phyloP scores from a whole-genome alignment of 1,284 basidiomycete genomes.

The Salmacisia buchloeana region DNA sequence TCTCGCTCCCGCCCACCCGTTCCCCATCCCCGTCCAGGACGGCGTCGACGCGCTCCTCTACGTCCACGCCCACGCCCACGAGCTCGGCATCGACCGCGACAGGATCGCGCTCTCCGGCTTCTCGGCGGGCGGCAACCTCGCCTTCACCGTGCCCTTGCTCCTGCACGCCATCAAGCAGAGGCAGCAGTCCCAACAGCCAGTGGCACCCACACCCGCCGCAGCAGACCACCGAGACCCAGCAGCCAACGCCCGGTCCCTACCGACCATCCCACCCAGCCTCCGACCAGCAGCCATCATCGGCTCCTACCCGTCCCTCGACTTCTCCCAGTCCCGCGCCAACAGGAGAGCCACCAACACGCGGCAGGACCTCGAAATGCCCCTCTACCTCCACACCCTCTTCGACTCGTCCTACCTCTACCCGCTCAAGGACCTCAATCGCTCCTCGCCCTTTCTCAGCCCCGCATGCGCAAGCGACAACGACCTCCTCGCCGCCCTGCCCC shows the following conservation, averaged over 20 bases:
- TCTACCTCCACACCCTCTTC: slow-evolving; percentile 30
- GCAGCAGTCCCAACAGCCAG: too few relatives aligned
- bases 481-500: neutral
- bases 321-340: slow-evolving; percentile 22
- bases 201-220: too few relatives aligned
- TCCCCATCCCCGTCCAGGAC: slow-evolving; percentile 14
- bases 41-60: slow-evolving; percentile 14
- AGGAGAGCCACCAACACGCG: slow-evolving; percentile 17
- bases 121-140: slow-evolving; percentile 36
- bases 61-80: slow-evolving; percentile 13
- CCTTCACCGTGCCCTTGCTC: slow-evolving; percentile 20
- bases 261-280: neutral
- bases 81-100: slow-evolving; percentile 23
- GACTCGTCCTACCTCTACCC: slow-evolving; percentile 37
- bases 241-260: neutral
- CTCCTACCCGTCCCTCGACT: slow-evolving; percentile 40
- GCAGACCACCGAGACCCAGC: neutral
- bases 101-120: slow-evolving; percentile 32
- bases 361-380: slow-evolving; percentile 24
- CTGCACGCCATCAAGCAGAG: too few relatives aligned
- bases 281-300: slow-evolving; percentile 15
- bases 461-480: slow-evolving; percentile 8
- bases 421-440: slow-evolving; percentile 15
- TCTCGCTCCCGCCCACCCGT: slow-evolving; percentile 11
- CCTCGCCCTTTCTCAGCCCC: slow-evolving; percentile 28